Evolutionary conservation across 1,284 basidiomycete species (phyloP).

Genomic region (Marasmius oreades): DNA sequence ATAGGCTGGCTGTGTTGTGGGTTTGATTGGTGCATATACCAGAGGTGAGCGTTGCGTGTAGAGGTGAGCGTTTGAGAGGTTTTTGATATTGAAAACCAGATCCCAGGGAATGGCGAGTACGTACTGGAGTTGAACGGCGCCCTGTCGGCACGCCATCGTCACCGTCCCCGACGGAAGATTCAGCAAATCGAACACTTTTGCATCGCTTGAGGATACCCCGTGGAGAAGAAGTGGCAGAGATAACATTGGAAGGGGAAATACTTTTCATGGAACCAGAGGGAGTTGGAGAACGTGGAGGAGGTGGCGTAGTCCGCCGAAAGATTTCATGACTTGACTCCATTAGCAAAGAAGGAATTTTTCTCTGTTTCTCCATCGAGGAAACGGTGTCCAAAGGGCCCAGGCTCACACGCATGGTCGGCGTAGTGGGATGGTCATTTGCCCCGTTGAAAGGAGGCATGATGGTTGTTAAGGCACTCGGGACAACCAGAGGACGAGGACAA

Average conservation of each 20-base stretch:
- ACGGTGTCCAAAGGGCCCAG: background rate
- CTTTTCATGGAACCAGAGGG: conserved; percentile 17
- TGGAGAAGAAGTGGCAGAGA: conserved; percentile 20
- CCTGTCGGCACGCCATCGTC: background rate
- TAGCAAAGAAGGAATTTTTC: background rate
- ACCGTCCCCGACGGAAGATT: conserved; percentile 21
- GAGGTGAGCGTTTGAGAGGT: conserved; percentile 13
- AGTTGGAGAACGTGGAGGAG: conserved; percentile 19
- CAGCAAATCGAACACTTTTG: conserved; percentile 40
- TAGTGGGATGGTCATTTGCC: background rate
- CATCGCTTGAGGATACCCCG: conserved; percentile 37
- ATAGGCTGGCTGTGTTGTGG: conserved; percentile 1
- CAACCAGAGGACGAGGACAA: background rate
- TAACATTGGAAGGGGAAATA: conserved; percentile 11
- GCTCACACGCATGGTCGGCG: background rate
- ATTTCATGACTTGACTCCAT: too few species aligned
- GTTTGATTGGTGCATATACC: conserved; percentile 4
- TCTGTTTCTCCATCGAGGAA: background rate
- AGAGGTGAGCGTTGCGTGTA: conserved; percentile 14
- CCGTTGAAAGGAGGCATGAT: background rate
- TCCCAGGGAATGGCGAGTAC: conserved; percentile 8
- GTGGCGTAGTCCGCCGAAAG: background rate
- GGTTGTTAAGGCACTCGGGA: background rate
- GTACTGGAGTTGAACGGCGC: background rate
- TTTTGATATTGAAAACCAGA: background rate